Evolutionary conservation across 2,329 filamentous ascomycete genomes (phyloP), one percentile per base, ranked within the genome.

Genomic region (Ciborinia camelliae): DNA sequence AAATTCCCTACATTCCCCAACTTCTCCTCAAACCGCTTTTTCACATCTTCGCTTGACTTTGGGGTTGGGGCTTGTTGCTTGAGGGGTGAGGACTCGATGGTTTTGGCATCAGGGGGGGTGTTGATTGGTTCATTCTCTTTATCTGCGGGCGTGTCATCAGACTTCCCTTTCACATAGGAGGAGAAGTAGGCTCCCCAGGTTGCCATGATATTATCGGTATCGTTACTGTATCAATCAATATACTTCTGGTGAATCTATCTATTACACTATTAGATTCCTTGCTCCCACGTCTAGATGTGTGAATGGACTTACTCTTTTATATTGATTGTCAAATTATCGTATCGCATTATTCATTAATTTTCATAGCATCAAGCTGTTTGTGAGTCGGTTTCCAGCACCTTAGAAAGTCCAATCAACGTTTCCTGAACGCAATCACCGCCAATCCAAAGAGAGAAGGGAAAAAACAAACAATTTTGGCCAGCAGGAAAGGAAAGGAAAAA

Each of bases 171-270:
- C n/a, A 68, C 66, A 60, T 67, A 68, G 7, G 64, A 68, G 23
- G 54, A 37, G 26, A 70, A 68, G 53, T 70, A 70, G 23, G 67
- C 35, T 18, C 69, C 69, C 69, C 69, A 70, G 32, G 69, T 69
- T 50, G 69, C 64, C 68, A 69, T 68, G 32, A 20, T 63, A n/a
- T 20, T 23, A 28, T 48, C 26, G 30, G 9, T 28, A 5, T 26
- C 8, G 14, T 35, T n/a, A 8, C 14, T 28, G 1, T 48, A 39
- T 58, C 41, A 26, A 39, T 58, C 41, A 26, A 26, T 14, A 18
- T 12, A n/a, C 26, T 26, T 26, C 41, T 47, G n/a, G 3, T 26
- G 3, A 7, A 35, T 5, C 45, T 43, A 35, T 5, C 45, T 43
- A 39, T n/a, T 8, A 23, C n/a, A 10, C 18, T 51, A 7, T 37